Conservation (phyloP, 495 filamentous ascomycete species). For the Daldinia decipiens region DNA sequence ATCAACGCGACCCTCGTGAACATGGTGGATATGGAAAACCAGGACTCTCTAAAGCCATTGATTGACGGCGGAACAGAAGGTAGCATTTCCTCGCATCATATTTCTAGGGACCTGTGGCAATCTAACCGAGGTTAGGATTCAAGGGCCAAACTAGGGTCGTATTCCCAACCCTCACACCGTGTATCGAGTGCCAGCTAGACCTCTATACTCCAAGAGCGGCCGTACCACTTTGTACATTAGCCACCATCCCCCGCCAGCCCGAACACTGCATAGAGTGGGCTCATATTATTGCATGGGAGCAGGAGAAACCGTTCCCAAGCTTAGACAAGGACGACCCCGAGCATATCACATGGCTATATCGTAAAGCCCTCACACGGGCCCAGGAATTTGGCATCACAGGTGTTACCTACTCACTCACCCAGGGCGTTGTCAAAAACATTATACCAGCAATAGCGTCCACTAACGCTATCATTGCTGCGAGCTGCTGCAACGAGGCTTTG, state of each 20-base stretch:
- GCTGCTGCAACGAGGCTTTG: constrained; percentile 95
- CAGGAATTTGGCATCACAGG: constrained; percentile 90
- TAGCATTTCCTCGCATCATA: constrained; percentile 46
- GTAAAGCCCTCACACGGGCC: constrained; percentile 82
- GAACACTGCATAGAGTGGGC: constrained; percentile 99
- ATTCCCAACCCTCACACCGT: constrained; percentile 88
- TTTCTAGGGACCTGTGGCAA: constrained; percentile 17
- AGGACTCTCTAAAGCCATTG: constrained; percentile 86
- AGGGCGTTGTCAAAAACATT: constrained; percentile 99
- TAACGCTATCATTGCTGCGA: constrained; percentile 94
- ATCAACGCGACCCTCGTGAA: constrained; percentile 94
- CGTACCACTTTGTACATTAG: constrained; percentile 95
- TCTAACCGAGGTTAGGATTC: constrained; percentile 69
- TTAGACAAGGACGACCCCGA: constrained; percentile 97
- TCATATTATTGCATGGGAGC: constrained; percentile 78
- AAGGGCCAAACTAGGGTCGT: constrained; percentile 97
- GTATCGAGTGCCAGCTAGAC: constrained; percentile 98
- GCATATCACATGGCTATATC: constrained; percentile 96
- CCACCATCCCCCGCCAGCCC: constrained; percentile 95
- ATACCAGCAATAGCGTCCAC: constrained; percentile 98
- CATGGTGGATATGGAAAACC: constrained; percentile 78
- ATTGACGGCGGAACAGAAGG: constrained; percentile 98
- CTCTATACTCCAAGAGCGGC: constrained; percentile 95
- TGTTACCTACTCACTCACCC: constrained; percentile 95
- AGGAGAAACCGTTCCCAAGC: constrained; percentile 68